Conservation (phyloP, 371 early-diverging fungal species). For the Mortierella sp. region DNA sequence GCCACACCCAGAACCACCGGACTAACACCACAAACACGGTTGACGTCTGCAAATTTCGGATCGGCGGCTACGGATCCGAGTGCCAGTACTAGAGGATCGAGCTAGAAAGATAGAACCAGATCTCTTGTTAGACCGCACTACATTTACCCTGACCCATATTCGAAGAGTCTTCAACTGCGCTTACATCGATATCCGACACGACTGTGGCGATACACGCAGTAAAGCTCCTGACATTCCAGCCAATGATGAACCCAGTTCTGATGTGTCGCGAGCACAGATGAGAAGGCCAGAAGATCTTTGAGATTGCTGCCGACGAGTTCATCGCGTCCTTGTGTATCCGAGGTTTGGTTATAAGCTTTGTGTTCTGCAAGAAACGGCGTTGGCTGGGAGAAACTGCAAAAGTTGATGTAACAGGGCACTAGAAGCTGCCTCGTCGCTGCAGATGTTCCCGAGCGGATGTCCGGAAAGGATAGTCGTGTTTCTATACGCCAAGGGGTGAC, state of each 20-base stretch:
- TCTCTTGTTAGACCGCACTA: no score
- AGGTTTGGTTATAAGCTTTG: constrained; percentile 6
- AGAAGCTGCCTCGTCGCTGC: constrained; percentile 38
- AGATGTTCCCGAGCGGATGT: constrained; percentile 47
- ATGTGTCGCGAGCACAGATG: constrained; percentile 54
- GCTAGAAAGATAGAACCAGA: constrained; percentile 16
- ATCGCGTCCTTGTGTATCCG: constrained; percentile 15
- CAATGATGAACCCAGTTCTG: constrained; percentile 57
- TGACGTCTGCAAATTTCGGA: constrained; percentile 36
- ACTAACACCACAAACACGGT: constrained; percentile 35
- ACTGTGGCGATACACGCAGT: constrained; percentile 59
- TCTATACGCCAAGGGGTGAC: constrained; percentile 13
- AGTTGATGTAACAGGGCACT: neutral
- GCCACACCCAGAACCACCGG: constrained; percentile 52
- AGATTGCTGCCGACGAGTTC: constrained; percentile 55
- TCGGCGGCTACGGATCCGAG: constrained; percentile 41
- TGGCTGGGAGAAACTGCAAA: no score
- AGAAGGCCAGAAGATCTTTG: constrained; percentile 59
- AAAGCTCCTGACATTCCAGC: constrained; percentile 61
- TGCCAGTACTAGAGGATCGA: constrained; percentile 37
- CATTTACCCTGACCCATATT: no score
- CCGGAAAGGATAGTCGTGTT: constrained; percentile 49
- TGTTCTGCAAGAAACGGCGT: neutral
- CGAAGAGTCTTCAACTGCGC: no score
- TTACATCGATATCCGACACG: constrained; percentile 59